phyloP scores from a whole-genome alignment of 805 yeast genomes.

The Ogataea paradorogensis region DNA sequence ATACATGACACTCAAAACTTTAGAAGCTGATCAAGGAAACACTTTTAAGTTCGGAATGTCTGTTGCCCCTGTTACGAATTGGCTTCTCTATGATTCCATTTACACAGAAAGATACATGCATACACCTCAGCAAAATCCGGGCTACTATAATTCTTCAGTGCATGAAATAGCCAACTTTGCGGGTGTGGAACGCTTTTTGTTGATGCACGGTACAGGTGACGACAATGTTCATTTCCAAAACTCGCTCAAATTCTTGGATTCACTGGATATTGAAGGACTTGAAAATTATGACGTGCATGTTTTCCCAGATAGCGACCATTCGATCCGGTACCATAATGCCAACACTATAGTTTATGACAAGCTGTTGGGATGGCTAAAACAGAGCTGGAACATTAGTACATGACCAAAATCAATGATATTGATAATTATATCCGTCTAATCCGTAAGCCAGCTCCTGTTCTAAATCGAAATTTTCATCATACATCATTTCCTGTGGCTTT shows the following conservation, averaged over 20 bases:
- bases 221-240: slow-evolving; percentile 97
- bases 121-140: slow-evolving; percentile 62
- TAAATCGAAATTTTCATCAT: slow-evolving; percentile 40
- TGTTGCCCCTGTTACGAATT: slow-evolving; percentile 96
- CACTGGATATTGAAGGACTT: slow-evolving; percentile 64
- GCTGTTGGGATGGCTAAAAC: slow-evolving; percentile 58
- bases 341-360: slow-evolving; percentile 66
- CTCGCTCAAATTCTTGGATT: slow-evolving; percentile 72
- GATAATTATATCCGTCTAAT: slow-evolving; percentile 46
- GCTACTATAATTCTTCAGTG: slow-evolving; percentile 56
- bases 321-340: slow-evolving; percentile 71
- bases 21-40: slow-evolving; percentile 74
- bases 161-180: slow-evolving; percentile 54
- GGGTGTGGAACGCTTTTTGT: slow-evolving; percentile 60
- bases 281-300: slow-evolving; percentile 80
- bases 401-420: slow-evolving; percentile 3
- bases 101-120: slow-evolving; percentile 96
- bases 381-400: slow-evolving; percentile 44
- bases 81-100: slow-evolving; percentile 87
- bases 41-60: slow-evolving; percentile 87
- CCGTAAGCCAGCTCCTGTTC: slow-evolving; percentile 71
- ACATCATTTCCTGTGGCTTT: slow-evolving; percentile 52
- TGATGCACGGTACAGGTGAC: slow-evolving; percentile 97
- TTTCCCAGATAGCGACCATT: slow-evolving; percentile 80
- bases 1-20: slow-evolving; percentile 81